Conservation (phyloP, 805 yeast species). For the Kodamaea leandrae region DNA sequence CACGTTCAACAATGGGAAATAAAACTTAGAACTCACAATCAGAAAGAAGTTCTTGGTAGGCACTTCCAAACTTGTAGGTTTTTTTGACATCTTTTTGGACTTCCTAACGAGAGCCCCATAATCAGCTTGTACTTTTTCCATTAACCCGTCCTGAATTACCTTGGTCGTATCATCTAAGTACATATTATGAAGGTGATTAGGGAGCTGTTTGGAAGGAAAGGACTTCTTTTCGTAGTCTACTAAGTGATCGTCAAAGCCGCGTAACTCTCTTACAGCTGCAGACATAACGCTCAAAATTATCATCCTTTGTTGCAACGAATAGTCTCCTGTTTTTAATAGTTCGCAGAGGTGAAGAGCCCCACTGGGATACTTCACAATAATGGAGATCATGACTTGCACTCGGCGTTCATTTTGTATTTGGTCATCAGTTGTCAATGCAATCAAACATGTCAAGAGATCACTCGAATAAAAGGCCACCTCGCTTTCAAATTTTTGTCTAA, state of each 20-base stretch:
- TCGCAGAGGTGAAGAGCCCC: slow-evolving; percentile 46
- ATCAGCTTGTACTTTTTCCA: slow-evolving; percentile 25
- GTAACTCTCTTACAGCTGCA: slow-evolving; percentile 68
- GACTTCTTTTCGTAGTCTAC: slow-evolving; percentile 29
- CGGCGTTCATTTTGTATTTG: slow-evolving; percentile 60
- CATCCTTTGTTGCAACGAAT: slow-evolving; percentile 77
- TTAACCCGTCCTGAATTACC: slow-evolving; percentile 32
- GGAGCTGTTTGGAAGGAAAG: slow-evolving; percentile 44
- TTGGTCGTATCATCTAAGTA: slow-evolving; percentile 16
- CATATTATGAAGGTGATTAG: slow-evolving; percentile 42
- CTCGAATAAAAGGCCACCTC: slow-evolving; percentile 62
- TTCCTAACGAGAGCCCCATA: slow-evolving; percentile 43
- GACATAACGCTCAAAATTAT: slow-evolving; percentile 65
- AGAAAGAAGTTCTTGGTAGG: slow-evolving; percentile 29
- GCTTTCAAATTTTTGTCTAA: slow-evolving; percentile 63
- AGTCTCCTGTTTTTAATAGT: slow-evolving; percentile 65
- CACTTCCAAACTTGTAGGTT: neutral
- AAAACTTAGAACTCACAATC: slow-evolving; percentile 44
- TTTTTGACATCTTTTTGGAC: slow-evolving; percentile 33
- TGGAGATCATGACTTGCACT: slow-evolving; percentile 62
- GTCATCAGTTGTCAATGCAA: slow-evolving; percentile 59
- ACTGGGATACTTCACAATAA: slow-evolving; percentile 49
- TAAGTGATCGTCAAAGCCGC: slow-evolving; percentile 54
- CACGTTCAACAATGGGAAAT: slow-evolving; percentile 51
- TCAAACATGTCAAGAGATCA: slow-evolving; percentile 48